Evolutionary conservation across 1,284 basidiomycete genomes (phyloP), one percentile per base, ranked within the genome.

Genomic region (Tilletia indica): DNA sequence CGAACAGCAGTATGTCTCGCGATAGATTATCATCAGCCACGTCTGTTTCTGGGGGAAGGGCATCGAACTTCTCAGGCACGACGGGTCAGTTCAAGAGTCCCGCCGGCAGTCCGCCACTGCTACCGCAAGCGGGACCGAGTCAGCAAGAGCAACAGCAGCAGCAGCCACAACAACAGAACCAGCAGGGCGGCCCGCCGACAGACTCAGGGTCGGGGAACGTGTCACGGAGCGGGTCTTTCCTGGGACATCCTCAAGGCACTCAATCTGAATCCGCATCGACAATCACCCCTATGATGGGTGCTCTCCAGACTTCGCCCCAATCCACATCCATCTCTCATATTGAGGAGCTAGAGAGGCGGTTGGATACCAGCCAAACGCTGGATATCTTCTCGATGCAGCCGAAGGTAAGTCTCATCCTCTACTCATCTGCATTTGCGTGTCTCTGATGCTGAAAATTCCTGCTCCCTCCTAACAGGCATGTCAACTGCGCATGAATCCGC

Each of bases 351-450:
- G 96, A 99, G 83, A 86, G 88, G 45, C 88, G 92, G 39, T 88
- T 99, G 58, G 89, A 91, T 69, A 91, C 93, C 0, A 89, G 91
- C 63, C 87, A 89, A 39, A 93, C 93, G 4, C 86, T 97, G 45
- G 96, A 99, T 85, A 91, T 99, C 64, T 99, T 99, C 84, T 93
- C 93, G 0, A 96, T 99, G 94, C 89, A 90, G 78, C 91, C 92
- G 3, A 95, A 95, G 89, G 94, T 93, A 34, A 49, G 68, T 68
- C 2, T 2, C 25, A 31, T 31, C 25, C 25, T 31, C 11, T 21
- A 2, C 25, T 34, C 25, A 25, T 5, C 25, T 5, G 0, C 34
- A 12, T 58, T 19, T 14, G 21, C 56, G 21, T 12, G 21, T 14
- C 21, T n/a, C 9, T n/a, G 3, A 54, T 19, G 4, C 51, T 54